phyloP scores from a whole-genome alignment of 768 basidiomycete species.

The Tricholoma sp. region DNA sequence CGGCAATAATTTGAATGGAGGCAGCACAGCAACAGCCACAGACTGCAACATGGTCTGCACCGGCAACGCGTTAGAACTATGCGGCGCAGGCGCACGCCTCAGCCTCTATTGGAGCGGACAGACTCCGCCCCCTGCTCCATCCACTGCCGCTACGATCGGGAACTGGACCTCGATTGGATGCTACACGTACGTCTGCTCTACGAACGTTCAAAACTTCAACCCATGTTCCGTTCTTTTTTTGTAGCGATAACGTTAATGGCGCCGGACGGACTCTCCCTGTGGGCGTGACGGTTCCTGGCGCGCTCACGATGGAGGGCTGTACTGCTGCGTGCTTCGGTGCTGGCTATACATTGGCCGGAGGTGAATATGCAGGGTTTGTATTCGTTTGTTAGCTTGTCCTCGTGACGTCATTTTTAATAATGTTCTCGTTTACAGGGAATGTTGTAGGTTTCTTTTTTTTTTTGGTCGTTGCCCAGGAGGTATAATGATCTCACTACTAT shows the following conservation, averaged over 20 bases:
- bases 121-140: slow-evolving; percentile 49
- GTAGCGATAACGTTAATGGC: slow-evolving; percentile 41
- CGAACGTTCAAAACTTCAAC: slow-evolving; percentile 5
- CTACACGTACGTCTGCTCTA: slow-evolving; percentile 44
- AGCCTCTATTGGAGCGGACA: slow-evolving; percentile 63
- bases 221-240: slow-evolving; percentile 19
- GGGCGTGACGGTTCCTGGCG: slow-evolving; percentile 30
- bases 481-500: neutral
- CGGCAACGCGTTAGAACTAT: slow-evolving; percentile 51
- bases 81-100: slow-evolving; percentile 56
- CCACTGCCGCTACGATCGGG: slow-evolving; percentile 49
- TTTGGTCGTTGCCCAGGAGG: no score
- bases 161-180: slow-evolving; percentile 73
- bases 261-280: slow-evolving; percentile 36
- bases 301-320: slow-evolving; percentile 52
- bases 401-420: slow-evolving; percentile 3
- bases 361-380: slow-evolving; percentile 35
- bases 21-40: slow-evolving; percentile 35
- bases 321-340: slow-evolving; percentile 56
- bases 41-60: slow-evolving; percentile 62
- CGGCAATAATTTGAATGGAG: slow-evolving; percentile 48
- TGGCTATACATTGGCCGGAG: slow-evolving; percentile 35
- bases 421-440: slow-evolving; percentile 40
- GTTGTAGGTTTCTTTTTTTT: slow-evolving; percentile 38
- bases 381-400: slow-evolving; percentile 11